A percentile compares a stretch with the other conserved stretches of the same genome.
Evolutionary conservation across 805 yeast genomes (phyloP).

Genomic region (Saturnispora hagleri): DNA sequence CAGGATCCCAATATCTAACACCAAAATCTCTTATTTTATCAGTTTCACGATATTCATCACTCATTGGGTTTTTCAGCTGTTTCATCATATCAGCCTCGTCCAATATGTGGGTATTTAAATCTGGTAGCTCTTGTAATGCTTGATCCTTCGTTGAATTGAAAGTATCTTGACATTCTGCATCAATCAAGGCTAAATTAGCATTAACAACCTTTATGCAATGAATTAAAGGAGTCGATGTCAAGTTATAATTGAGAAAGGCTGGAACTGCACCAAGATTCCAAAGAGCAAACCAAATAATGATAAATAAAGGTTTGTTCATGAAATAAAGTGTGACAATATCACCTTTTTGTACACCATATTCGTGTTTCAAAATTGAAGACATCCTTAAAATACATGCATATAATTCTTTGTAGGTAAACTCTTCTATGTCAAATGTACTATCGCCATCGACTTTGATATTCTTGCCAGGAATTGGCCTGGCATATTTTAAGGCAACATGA

Average conservation of each 20-base stretch:
- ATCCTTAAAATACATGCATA: constrained; percentile 57
- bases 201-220: constrained; percentile 73
- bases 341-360: constrained; percentile 54
- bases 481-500: constrained; percentile 53
- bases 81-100: constrained; percentile 15
- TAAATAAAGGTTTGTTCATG: constrained; percentile 75
- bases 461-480: constrained; percentile 35
- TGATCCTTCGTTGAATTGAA: constrained; percentile 35
- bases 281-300: constrained; percentile 72
- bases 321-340: constrained; percentile 68
- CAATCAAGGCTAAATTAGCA: constrained; percentile 55
- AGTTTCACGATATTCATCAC: constrained; percentile 45
- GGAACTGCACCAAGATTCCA: constrained; percentile 92
- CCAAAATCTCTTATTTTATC: constrained; percentile 49
- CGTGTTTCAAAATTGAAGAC: constrained; percentile 52
- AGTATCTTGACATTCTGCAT: constrained; percentile 43
- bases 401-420: constrained; percentile 59
- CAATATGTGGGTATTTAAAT: constrained; percentile 14
- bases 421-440: constrained; percentile 50
- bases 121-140: constrained; percentile 30
- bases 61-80: constrained; percentile 16
- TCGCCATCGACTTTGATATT: constrained; percentile 35
- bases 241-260: constrained; percentile 77
- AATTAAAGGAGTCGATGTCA: constrained; percentile 59
- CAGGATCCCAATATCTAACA: constrained; percentile 51